Conservation (phyloP, 495 filamentous ascomycete species). For the Lepidopterella palustris region DNA sequence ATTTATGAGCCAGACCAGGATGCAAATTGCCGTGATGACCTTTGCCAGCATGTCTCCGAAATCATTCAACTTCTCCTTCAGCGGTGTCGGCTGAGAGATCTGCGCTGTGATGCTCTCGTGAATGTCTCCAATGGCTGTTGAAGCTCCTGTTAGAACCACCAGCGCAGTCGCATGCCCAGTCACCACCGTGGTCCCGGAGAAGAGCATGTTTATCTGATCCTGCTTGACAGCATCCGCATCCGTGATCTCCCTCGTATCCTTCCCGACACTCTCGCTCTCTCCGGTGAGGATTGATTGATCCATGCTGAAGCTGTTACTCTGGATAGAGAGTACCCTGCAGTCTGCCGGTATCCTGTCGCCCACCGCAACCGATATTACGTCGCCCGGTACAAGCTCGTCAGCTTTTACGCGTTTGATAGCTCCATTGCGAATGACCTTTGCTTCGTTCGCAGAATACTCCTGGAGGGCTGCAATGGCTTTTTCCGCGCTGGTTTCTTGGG, state of each 20-base stretch:
- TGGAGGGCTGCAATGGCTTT: conserved; percentile 98
- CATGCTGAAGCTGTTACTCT: conserved; percentile 93
- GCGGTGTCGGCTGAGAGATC: conserved; percentile 92
- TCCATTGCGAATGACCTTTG: conserved; percentile 81
- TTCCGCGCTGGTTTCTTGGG: conserved; percentile 96
- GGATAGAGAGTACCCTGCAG: conserved; percentile 80
- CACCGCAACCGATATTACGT: conserved; percentile 81
- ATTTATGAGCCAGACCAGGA: conserved; percentile 98
- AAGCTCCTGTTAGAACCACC: conserved; percentile 83
- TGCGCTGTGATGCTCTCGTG: conserved; percentile 97
- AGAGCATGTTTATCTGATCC: conserved; percentile 96
- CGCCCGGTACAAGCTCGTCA: conserved; percentile 92
- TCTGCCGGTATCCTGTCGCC: conserved; percentile 97
- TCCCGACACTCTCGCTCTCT: conserved; percentile 94
- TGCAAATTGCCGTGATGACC: conserved; percentile 94
- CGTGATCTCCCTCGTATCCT: conserved; percentile 61
- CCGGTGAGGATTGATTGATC: conserved; percentile 98
- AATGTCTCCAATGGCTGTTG: conserved; percentile 96
- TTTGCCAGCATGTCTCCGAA: conserved; percentile 96
- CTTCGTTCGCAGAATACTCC: conserved; percentile 98
- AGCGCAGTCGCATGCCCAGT: conserved; percentile 89
- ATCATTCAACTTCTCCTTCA: conserved; percentile 98
- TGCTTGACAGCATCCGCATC: conserved; percentile 90
- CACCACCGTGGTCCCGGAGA: conserved; percentile 96
- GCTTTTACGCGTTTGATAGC: conserved; percentile 73